phyloP scores from a whole-genome alignment of 805 yeast genomes.

The Yarrowia sp. region DNA sequence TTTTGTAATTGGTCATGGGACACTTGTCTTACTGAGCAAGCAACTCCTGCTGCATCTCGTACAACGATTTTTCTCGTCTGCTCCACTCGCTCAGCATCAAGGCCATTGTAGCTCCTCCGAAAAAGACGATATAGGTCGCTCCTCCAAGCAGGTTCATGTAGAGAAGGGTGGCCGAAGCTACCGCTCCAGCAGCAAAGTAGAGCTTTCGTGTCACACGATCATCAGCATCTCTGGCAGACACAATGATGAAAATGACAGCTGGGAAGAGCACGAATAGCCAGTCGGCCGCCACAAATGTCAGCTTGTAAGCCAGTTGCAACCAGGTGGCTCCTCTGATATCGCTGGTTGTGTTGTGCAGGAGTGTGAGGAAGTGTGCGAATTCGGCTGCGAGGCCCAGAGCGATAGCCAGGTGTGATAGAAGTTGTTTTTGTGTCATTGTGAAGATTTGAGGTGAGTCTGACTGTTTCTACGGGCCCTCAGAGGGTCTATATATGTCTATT shows the following conservation, averaged over 20 bases:
- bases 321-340: conserved; percentile 20
- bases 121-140: conserved; percentile 6
- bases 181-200: conserved; percentile 15
- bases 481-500: neutral
- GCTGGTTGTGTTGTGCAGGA: conserved; percentile 6
- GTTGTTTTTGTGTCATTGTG: conserved; percentile 1
- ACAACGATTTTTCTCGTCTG: conserved; percentile 5
- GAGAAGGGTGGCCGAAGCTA: conserved; percentile 7
- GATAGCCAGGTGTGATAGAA: conserved; percentile 6
- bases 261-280: conserved; percentile 20
- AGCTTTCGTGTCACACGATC: conserved; percentile 8
- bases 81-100: conserved; percentile 15
- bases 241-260: conserved; percentile 1
- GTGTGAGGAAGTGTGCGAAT: conserved; percentile 8
- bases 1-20: neutral
- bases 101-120: conserved; percentile 9
- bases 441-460: neutral
- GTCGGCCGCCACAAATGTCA: conserved; percentile 25
- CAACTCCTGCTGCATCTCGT: conserved; percentile 4
- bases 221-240: conserved; percentile 3
- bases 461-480: neutral
- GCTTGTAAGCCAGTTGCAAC: conserved; percentile 7
- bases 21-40: neutral
- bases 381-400: conserved; percentile 12
- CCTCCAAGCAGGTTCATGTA: conserved; percentile 17